Conservation (phyloP, 352 stramenopile species). For the Pythium scleroteichum region DNA sequence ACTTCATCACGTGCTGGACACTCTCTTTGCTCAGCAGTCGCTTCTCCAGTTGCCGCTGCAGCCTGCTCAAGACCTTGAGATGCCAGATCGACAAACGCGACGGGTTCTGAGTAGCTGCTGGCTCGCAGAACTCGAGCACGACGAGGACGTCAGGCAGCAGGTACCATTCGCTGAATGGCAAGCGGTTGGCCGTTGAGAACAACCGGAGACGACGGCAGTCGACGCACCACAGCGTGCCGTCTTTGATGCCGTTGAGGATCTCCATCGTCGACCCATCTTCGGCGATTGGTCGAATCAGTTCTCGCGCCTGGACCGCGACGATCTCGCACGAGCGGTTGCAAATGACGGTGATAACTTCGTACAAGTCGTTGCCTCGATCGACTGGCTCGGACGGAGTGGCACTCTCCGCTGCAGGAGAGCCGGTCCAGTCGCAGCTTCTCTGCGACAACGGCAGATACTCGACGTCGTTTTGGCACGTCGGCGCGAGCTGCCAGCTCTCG, state of each 20-base stretch:
- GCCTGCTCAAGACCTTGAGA: conserved; percentile 40
- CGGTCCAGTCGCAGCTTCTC: neutral
- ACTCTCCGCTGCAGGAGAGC: neutral
- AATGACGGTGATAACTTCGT: conserved; percentile 55
- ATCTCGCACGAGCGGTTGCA: conserved; percentile 46
- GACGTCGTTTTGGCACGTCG: conserved; percentile 18
- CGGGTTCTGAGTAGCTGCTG: neutral
- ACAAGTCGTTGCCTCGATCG: conserved; percentile 32
- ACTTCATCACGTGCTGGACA: conserved; percentile 46
- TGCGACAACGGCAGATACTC: conserved; percentile 16
- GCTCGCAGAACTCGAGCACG: conserved; percentile 53
- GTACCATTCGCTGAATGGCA: conserved; percentile 52
- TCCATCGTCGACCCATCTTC: conserved; percentile 29
- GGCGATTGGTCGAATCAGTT: conserved; percentile 50
- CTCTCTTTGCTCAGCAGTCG: conserved; percentile 59
- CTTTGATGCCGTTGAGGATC: conserved; percentile 31
- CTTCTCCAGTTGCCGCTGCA: conserved; percentile 51
- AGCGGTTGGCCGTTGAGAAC: conserved; percentile 49
- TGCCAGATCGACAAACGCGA: conserved; percentile 42
- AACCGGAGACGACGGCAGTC: conserved; percentile 54
- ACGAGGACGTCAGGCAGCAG: conserved; percentile 33
- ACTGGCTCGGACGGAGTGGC: neutral
- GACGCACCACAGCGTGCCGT: conserved; percentile 35
- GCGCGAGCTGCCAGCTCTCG: conserved; percentile 60
- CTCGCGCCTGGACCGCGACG: conserved; percentile 49